Base-by-base conservation (phyloP, 768 basidiomycete species). In the Tricholoma sp. region DNA sequence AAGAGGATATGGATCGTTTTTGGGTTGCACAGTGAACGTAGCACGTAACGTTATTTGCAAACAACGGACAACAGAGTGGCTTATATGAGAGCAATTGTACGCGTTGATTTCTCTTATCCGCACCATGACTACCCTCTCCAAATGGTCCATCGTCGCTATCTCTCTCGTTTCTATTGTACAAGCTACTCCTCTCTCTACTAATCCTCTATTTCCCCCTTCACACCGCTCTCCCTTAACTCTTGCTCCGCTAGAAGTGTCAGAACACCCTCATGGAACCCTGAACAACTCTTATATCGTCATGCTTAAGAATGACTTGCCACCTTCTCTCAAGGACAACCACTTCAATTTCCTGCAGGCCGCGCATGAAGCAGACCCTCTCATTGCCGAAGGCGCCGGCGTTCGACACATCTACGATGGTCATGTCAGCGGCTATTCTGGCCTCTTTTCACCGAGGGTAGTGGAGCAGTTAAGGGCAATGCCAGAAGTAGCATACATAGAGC, bases 231-330 rank as follows among this genome's bases (percentile, higher is more conserved):
- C 80, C 45, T 67, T 88, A 39, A 62, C 75, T 14, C 69, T 84
- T 50, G 89, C 89, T 8, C 88, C 89, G 29, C 72, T 91, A 52
- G 61, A 80, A 55, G 79, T 76, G 35, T 74, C 74, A 37, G 74
- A 83, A 60, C 85, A 88, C 66, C 81, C 83, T 54, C 84, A 89
- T 72, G 84, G 86, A 52, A 76, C 82, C 56, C 75, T 95, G 69
- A 86, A 89, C 76, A 88, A 95, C 78, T 90, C 91, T n/a, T 98
- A 98, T 76, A 93, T 98, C 61, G 83, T 98, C 70, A 81, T 94
- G 69, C 79, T 98, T 61, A 93, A 91, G 80, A 79, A 85, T 58
- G 85, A 83, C 56, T 61, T 87, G 11, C 76, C 84, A 4, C 65
- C 78, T 8, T 70, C 76, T 16, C 73, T 86, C 39, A 76, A 88